Base-by-base conservation (phyloP, 192 early-diverging fungal genomes). In the Paraglomus occultum region DNA sequence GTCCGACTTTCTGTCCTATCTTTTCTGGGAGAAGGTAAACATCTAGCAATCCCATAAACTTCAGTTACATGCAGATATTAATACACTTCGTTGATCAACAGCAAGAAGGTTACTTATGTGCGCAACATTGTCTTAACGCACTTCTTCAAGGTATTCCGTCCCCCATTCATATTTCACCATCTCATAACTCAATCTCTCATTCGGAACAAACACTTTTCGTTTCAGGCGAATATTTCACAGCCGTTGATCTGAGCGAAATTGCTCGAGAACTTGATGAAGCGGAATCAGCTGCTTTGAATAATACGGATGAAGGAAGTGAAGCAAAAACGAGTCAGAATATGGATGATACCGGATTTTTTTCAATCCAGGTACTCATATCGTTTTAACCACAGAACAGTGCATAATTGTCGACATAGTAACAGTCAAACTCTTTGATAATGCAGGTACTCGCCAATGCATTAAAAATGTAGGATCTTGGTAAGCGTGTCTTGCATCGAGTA, bases 41-140 rank as follows among this genome's bases (percentile, higher is more conserved):
- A 31, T 0, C 38, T 42, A 10, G 3, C 3, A 48, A 1, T 0
- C 10, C 15, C 12, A 43, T 44, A 38, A 6, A 1, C 47, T 20
- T 53, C 15, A 0, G 5, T 22, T 44, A 10, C 7, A 39, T 39
- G 15, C 31, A 50, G 20, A 43, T 23, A 65, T 48, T 4, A 31
- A 39, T 52, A 23, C 20, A n/a, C n/a, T n/a, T 9, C 15, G 7
- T 4, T 17, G 38, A 48, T 15, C 42, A 68, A 17, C n/a, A 88
- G 82, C 90, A 92, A 89, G 88, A 91, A 74, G 91, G 90, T 38
- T 82, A 88, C 61, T 78, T 93, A 48, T 93, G 91, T 66, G 90
- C 90, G 0, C 91, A 93, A 49, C 90, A 93, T 79, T 89, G 89
- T 39, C 66, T 93, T 57, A 93, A 93, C 71, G 81, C 87, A n/a